These are phyloP conservation scores for Paxillus involutus DNA, from an alignment of 768 basidiomycete species.

Conservation along the genomic window DNA sequence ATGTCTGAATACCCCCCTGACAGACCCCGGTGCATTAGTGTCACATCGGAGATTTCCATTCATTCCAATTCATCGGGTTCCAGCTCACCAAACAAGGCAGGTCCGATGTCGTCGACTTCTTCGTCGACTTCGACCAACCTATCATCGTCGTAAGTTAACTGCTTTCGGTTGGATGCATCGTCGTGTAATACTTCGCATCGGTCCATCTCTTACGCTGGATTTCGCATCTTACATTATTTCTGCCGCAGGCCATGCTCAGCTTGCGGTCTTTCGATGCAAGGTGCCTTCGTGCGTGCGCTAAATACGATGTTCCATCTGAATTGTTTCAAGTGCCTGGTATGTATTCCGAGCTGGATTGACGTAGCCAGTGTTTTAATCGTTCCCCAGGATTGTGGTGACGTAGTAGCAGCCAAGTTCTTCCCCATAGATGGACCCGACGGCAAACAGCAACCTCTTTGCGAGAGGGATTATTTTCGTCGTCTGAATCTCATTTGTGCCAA, in stretches of 20 bases:
- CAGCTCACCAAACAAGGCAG: constrained; percentile 36
- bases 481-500: constrained; percentile 96
- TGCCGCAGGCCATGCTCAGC: constrained; percentile 64
- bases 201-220: constrained; percentile 2
- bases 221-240: constrained; percentile 7
- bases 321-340: constrained; percentile 96
- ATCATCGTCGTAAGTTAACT: constrained; percentile 55
- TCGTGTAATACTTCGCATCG: constrained; percentile 12
- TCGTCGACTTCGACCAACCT: constrained; percentile 53
- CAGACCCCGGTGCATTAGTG: constrained; percentile 45
- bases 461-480: constrained; percentile 95
- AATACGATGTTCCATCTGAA: constrained; percentile 94
- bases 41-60: constrained; percentile 52
- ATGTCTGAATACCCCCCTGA: constrained; percentile 55
- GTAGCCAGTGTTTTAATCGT: constrained; percentile 2
- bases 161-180: constrained; percentile 6
- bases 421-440: constrained; percentile 92
- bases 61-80: constrained; percentile 54
- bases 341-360: constrained; percentile 26
- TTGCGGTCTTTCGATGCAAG: constrained; percentile 82
- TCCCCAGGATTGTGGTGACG: constrained; percentile 87
- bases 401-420: constrained; percentile 98
- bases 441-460: constrained; percentile 92
- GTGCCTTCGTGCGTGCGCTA: constrained; percentile 94
- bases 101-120: constrained; percentile 52